A percentile compares a stretch with the other conserved stretches of the same genome.
phyloP scores from a whole-genome alignment of 306 rosid species.

The Pterocarpus santalinus region DNA sequence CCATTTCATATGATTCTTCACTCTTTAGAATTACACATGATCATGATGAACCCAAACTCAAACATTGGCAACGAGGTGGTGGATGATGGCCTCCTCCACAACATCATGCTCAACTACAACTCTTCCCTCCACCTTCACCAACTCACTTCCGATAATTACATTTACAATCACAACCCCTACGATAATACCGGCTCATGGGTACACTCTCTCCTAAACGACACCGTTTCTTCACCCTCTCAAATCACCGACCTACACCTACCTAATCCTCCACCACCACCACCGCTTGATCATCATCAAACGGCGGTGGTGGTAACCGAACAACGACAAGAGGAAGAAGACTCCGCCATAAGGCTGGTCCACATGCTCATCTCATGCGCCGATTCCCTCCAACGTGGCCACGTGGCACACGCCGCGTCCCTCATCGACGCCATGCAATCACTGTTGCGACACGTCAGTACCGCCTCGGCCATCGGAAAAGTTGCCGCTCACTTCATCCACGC shows the following conservation, averaged over 20 bases:
- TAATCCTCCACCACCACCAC: constrained; percentile 34
- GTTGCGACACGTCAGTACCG: constrained; percentile 64
- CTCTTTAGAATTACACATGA: neutral
- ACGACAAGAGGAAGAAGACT: constrained; percentile 69
- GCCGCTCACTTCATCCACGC: constrained; percentile 90
- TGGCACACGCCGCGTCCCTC: constrained; percentile 72
- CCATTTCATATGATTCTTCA: neutral
- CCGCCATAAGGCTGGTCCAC: constrained; percentile 84
- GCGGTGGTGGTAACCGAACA: constrained; percentile 53
- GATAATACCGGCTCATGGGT: constrained; percentile 71
- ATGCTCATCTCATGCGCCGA: constrained; percentile 87
- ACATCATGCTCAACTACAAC: constrained; percentile 69
- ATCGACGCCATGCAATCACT: constrained; percentile 80
- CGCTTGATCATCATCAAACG: constrained; percentile 39
- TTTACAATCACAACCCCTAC: neutral
- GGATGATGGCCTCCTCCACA: constrained; percentile 62
- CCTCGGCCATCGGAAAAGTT: constrained; percentile 90
- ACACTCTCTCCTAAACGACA: constrained; percentile 74
- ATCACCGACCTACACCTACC: constrained; percentile 56
- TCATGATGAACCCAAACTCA: neutral
- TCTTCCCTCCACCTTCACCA: constrained; percentile 63
- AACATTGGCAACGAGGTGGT: constrained; percentile 54
- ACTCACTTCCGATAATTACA: constrained; percentile 59
- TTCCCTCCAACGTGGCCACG: constrained; percentile 75
- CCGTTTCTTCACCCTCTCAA: constrained; percentile 57